Evolutionary conservation across 1,284 basidiomycete species (phyloP).

Genomic region (Moniliella sp.): DNA sequence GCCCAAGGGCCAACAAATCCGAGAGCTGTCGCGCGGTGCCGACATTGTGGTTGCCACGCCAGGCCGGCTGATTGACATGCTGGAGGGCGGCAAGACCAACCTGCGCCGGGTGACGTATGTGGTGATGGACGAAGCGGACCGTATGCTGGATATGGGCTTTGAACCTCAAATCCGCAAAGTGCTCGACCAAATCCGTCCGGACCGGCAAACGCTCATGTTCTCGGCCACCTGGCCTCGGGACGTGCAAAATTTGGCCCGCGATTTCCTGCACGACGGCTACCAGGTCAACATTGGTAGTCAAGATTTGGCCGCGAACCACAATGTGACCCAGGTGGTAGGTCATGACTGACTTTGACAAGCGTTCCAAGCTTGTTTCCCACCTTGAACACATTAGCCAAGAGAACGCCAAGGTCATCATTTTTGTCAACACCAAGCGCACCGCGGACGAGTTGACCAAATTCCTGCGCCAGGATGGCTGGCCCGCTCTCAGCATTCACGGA

Average conservation of each 20-base stretch:
- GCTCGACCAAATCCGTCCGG: conserved; percentile 82
- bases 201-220: conserved; percentile 62
- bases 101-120: conserved; percentile 84
- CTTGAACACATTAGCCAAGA: conserved; percentile 86
- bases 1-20: conserved; percentile 84
- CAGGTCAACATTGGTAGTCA: conserved; percentile 97
- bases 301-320: conserved; percentile 94
- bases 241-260: conserved; percentile 85
- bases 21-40: conserved; percentile 83
- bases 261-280: conserved; percentile 84
- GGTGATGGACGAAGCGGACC: conserved; percentile 96
- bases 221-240: conserved; percentile 97
- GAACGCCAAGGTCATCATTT: conserved; percentile 95
- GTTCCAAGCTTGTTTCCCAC: conserved; percentile 82
- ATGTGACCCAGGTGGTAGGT: conserved; percentile 86
- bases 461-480: conserved; percentile 55
- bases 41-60: conserved; percentile 78
- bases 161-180: conserved; percentile 98
- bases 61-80: conserved; percentile 54
- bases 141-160: conserved; percentile 97
- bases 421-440: conserved; percentile 87
- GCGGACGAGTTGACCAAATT: conserved; percentile 87
- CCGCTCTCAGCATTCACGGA: conserved; percentile 85
- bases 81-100: conserved; percentile 86
- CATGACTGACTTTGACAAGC: conserved; percentile 92